These are phyloP conservation scores for Marchantia paleacea DNA, from an alignment of 225 moss, liverwort and hornwort genomes.

Conservation along the genomic window DNA sequence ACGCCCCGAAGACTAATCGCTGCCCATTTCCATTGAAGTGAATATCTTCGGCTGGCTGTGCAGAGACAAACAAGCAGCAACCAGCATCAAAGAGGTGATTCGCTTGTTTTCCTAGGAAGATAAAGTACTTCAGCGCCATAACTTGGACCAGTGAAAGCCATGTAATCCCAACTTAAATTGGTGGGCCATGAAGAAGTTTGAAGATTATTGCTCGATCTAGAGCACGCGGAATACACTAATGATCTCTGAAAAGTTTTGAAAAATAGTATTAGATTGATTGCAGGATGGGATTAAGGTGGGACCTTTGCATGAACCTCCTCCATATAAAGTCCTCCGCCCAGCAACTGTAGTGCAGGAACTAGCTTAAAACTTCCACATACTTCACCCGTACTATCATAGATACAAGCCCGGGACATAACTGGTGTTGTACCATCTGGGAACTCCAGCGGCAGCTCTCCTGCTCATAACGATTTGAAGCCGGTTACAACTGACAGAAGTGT, in stretches of 20 bases:
- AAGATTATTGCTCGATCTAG: no score
- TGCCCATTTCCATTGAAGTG: conserved; percentile 59
- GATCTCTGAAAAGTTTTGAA: no score
- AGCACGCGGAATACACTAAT: no score
- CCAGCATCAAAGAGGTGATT: no score
- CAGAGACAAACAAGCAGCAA: neutral
- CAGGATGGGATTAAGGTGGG: conserved; percentile 14
- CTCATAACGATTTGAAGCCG: conserved; percentile 4
- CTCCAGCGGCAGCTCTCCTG: conserved; percentile 78
- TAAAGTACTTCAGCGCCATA: neutral
- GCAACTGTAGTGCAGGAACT: conserved; percentile 59
- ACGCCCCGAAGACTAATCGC: conserved; percentile 61
- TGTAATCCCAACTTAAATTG: neutral
- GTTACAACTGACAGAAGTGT: neutral
- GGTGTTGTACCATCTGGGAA: conserved; percentile 77
- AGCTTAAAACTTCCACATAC: conserved; percentile 58
- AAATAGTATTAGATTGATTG: neutral
- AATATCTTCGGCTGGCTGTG: conserved; percentile 63
- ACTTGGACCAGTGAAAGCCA: neutral
- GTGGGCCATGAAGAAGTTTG: neutral
- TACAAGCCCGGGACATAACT: conserved; percentile 66
- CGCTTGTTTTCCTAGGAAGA: neutral
- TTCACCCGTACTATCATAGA: conserved; percentile 60
- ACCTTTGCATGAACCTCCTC: conserved; percentile 74
- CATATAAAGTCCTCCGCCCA: conserved; percentile 64